Evolutionary conservation across 108 stramenopile genomes (phyloP), one percentile per base, ranked within the genome.

Genomic region (Cyclotella kingstonii): DNA sequence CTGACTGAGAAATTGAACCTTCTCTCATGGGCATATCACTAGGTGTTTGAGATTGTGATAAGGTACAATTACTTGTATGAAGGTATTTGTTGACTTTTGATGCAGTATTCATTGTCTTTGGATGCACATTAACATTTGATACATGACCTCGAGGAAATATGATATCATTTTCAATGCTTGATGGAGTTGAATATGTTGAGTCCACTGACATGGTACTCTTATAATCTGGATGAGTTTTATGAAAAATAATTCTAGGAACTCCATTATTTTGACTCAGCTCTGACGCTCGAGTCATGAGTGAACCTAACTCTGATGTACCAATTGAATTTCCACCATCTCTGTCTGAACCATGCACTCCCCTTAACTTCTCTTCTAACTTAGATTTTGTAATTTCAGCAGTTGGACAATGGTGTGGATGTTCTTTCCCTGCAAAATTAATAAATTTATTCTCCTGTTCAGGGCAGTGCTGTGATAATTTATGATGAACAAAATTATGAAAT

Each of bases 281-380:
- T n/a, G 22, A 26, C 12, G 48, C 47, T 62, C 47, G 26, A 1
- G 60, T 49, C 30, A 62, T 30, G 19, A 62, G 21, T 11, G 48
- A 49, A 7, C 60, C 60, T n/a, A 62, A 62, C 0, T 62, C 60
- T 5, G 60, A 49, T 9, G 60, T 62, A 3, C 34, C 60, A 22
- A 62, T 36, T 5, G 60, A 62, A 50, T 40, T 62, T 2, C 35
- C 46, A 26, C 47, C 14, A n/a, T 49, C 60, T 49, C 22, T 49
- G 15, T 50, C 39, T 1, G 11, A 39, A 22, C 11, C 34, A 38
- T 40, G 17, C n/a, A 42, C 17, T 46, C 41, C 35, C 26, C 60
- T 26, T 0, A 62, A 47, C 48, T 62, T 62, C 12, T 49, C 60
- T 27, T 62, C 60, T 14, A 62, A 50, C 23, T 7, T 26, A 4